Evolutionary conservation across 768 basidiomycete species (phyloP).

Genomic region (Suillus discolor): DNA sequence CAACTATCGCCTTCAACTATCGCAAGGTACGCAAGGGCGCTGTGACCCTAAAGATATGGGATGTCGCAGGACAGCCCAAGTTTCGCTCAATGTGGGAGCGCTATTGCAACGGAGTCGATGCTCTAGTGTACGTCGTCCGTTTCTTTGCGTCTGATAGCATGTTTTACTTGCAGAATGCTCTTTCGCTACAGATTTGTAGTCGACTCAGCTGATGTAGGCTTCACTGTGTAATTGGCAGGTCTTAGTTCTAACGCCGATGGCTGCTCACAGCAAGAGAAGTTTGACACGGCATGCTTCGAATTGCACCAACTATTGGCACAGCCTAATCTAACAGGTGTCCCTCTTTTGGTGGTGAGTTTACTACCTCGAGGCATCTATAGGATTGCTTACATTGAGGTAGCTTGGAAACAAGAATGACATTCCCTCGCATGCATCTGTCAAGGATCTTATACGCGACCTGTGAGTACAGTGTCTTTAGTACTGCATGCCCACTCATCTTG

Average conservation of each 20-base stretch:
- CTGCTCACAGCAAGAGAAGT: conserved; percentile 65
- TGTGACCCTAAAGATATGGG: conserved; percentile 92
- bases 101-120: conserved; percentile 91
- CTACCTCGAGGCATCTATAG: not conserved
- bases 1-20: conserved; percentile 93
- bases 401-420: conserved; percentile 95
- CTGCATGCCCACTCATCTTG: conserved; percentile 1
- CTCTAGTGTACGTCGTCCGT: conserved; percentile 69
- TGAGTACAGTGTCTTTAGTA: conserved; percentile 35
- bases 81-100: conserved; percentile 97
- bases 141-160: conserved; percentile 1
- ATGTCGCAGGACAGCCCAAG: conserved; percentile 92
- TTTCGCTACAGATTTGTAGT: conserved; percentile 77
- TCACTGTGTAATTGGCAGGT: not conserved
- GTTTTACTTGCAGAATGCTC: not conserved
- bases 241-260: conserved; percentile 6
- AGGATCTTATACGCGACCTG: conserved; percentile 82
- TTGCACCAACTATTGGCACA: conserved; percentile 78
- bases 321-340: conserved; percentile 66
- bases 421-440: conserved; percentile 71
- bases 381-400: conserved; percentile 35
- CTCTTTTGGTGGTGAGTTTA: conserved; percentile 74
- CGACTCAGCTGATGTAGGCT: conserved; percentile 82
- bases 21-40: conserved; percentile 88
- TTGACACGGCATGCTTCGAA: conserved; percentile 83